These are phyloP conservation scores for Artemisia argyi DNA, from an alignment of 129 eudicot species.

Conservation along the genomic window DNA sequence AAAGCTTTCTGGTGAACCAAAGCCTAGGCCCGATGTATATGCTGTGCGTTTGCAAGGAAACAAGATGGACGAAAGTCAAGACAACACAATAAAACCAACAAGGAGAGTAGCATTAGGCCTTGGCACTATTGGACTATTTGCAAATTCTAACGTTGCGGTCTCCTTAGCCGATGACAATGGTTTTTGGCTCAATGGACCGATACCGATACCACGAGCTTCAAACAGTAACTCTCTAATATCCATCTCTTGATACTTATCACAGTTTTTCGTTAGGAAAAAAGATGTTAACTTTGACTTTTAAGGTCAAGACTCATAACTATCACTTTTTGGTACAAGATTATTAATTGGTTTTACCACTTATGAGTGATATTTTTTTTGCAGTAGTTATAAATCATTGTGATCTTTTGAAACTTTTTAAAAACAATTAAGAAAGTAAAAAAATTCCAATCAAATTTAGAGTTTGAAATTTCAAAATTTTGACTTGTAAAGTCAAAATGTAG, in stretches of 20 bases:
- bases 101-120: conserved; percentile 71
- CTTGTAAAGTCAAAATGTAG: neutral
- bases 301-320: conserved; percentile 5
- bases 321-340: neutral
- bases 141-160: conserved; percentile 35
- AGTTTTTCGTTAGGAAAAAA: neutral
- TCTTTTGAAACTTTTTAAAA: neutral
- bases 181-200: conserved; percentile 58
- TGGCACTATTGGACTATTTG: conserved; percentile 60
- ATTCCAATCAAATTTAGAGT: neutral
- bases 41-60: conserved; percentile 27
- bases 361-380: too few relatives aligned
- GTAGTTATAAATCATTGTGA: neutral
- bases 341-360: too few relatives aligned
- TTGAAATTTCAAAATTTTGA: neutral
- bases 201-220: conserved; percentile 49
- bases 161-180: conserved; percentile 78
- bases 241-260: neutral
- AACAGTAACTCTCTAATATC: conserved; percentile 46
- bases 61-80: conserved; percentile 40
- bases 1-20: conserved; percentile 24
- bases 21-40: conserved; percentile 19
- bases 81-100: conserved; percentile 38
- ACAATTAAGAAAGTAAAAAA: neutral
- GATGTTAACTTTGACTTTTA: conserved; percentile 11